A percentile compares a stretch with the other conserved stretches of the same genome.
phyloP scores from a whole-genome alignment of 108 stramenopile genomes.

The Fistulifera pelliculosa region DNA sequence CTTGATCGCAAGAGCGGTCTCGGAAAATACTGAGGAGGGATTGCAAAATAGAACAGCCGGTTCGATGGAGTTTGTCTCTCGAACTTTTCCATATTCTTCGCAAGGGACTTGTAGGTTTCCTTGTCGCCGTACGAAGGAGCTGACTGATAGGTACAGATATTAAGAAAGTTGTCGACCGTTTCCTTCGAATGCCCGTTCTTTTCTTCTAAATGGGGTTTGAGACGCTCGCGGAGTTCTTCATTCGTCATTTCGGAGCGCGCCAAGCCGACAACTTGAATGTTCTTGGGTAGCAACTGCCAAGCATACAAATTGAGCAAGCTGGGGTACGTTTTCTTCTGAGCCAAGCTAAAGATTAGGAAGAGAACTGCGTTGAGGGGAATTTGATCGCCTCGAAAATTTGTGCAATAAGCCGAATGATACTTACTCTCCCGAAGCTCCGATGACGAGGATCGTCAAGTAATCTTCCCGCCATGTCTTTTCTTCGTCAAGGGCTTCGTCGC shows the following conservation, averaged over 20 bases:
- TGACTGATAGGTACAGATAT: slow-evolving; percentile 57
- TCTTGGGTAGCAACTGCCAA: slow-evolving; percentile 62
- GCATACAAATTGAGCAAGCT: slow-evolving; percentile 79
- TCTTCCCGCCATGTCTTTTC: too few relatives aligned
- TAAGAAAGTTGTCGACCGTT: slow-evolving; percentile 67
- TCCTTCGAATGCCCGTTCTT: slow-evolving; percentile 21
- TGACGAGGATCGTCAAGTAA: too few relatives aligned
- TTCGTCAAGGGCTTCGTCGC: too few relatives aligned
- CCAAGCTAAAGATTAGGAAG: slow-evolving; percentile 61
- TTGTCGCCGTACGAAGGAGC: slow-evolving; percentile 76
- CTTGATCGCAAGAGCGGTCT: slow-evolving; percentile 75
- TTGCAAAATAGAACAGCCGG: slow-evolving; percentile 94
- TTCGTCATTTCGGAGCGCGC: slow-evolving; percentile 77
- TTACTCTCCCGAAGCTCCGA: too few relatives aligned
- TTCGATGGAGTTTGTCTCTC: slow-evolving; percentile 34
- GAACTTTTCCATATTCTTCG: slow-evolving; percentile 20
- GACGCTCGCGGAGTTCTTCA: slow-evolving; percentile 70
- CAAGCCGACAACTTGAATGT: slow-evolving; percentile 81
- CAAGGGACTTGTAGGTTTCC: slow-evolving; percentile 50
- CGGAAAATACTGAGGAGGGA: slow-evolving; percentile 93
- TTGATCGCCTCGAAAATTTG: too few relatives aligned
- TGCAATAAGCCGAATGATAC: too few relatives aligned
- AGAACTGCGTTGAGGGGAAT: too few relatives aligned
- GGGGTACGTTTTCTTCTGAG: slow-evolving; percentile 96
- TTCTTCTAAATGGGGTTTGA: slow-evolving; percentile 57